Evolutionary conservation across 2,329 filamentous ascomycete genomes (phyloP), one percentile per base, ranked within the genome.

Genomic region (Ophiostoma sp.): DNA sequence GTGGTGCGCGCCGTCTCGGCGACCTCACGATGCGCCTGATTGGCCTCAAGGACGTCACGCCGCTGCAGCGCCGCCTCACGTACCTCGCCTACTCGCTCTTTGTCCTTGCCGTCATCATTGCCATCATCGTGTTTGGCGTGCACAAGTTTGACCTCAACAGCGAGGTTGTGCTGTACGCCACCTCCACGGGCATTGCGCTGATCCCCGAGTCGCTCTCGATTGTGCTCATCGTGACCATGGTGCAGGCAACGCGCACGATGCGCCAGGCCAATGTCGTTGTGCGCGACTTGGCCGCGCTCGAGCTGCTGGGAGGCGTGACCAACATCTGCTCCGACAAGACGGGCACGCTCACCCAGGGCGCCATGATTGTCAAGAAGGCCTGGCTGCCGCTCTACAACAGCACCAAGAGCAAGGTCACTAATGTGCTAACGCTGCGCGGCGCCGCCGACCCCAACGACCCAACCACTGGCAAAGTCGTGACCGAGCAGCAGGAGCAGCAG

Each of bases 31-130:
- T 73, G 69, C 76, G 76, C 69, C 77, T 90, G 70, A 82, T 91
- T 60, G 89, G 86, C 68, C 77, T 89, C 65, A 75, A 75, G 2
- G 84, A 90, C 67, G 92, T 92, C 65, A 96, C 93, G 1, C 93
- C 93, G 0, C 81, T 97, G 63, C 92, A 96, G 79, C 88, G 89
- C 72, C 94, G 91, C 75, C 83, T 97, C 66, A 92, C 90, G 79
- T 92, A 93, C 78, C 89, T 97, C 74, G 92, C 93, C 41, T 87
- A 95, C 60, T 76, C 92, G 3, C 85, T 96, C 2, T 96, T 96
- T 75, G 87, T 83, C 64, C 84, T 92, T 66, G 93, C 86, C 60
- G 80, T 88, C 67, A 73, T 87, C 2, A 80, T 88, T 45, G 85
- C 83, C 65, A 75, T 88, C 69, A 83, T 88, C 66, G 87, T 89